These are phyloP conservation scores for Eutypa lata DNA, from an alignment of 2,329 filamentous ascomycete species.

Conservation along the genomic window DNA sequence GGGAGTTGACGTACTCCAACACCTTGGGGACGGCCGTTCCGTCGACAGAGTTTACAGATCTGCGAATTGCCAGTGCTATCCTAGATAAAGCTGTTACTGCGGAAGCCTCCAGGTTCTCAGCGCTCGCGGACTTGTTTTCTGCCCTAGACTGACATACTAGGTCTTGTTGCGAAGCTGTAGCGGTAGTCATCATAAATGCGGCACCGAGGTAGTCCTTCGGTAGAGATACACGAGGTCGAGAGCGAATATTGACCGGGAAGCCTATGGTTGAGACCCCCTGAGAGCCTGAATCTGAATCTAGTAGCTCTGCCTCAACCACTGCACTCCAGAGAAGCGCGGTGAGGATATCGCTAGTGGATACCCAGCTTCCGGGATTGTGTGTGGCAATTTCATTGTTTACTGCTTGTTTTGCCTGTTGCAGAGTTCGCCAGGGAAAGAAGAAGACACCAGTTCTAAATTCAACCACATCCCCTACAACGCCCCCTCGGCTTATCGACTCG, in stretches of 20 bases:
- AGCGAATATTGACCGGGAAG: slow-evolving; percentile 27
- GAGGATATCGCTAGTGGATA: slow-evolving; percentile 25
- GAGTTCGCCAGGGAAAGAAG: slow-evolving; percentile 16
- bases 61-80: slow-evolving; percentile 18
- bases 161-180: slow-evolving; percentile 8
- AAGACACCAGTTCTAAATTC: slow-evolving; percentile 20
- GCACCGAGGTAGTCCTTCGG: slow-evolving; percentile 24
- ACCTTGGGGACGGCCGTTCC: slow-evolving; percentile 14
- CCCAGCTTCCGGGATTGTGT: slow-evolving; percentile 14
- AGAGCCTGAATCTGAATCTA: background rate
- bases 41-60: slow-evolving; percentile 13
- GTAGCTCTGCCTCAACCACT: slow-evolving; percentile 13
- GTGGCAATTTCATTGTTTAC: slow-evolving; percentile 13
- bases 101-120: background rate
- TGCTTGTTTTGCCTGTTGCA: slow-evolving; percentile 16
- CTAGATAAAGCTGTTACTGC: slow-evolving; percentile 9
- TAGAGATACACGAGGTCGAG: slow-evolving; percentile 14
- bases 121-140: background rate
- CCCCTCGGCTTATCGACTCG: background rate
- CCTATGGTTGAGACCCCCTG: slow-evolving; percentile 15
- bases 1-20: slow-evolving; percentile 13
- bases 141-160: slow-evolving; percentile 10
- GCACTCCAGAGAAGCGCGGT: slow-evolving; percentile 26
- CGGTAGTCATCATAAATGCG: slow-evolving; percentile 23
- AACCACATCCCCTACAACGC: background rate